A percentile compares a stretch with the other conserved stretches of the same genome.
Evolutionary conservation across 192 early-diverging fungal genomes (phyloP).

Genomic region (Haplosporangium gracile): DNA sequence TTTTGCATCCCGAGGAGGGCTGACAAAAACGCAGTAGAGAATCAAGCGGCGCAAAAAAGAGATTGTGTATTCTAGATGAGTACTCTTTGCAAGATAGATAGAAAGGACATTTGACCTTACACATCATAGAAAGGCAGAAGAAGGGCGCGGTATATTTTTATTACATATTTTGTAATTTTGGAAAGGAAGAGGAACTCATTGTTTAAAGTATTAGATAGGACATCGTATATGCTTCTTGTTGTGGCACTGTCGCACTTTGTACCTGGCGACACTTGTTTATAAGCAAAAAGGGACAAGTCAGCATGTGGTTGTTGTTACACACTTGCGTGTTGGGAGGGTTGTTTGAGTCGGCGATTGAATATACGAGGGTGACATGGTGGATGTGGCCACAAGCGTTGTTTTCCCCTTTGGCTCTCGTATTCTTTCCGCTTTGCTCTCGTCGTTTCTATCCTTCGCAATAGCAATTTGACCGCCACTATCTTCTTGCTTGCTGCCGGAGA

Average conservation of each 20-base stretch:
- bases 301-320: neutral
- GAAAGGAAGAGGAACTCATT: neutral
- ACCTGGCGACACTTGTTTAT: neutral
- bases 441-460: neutral
- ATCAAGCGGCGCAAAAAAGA: neutral
- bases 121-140: neutral
- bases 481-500: neutral
- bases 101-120: neutral
- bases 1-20: neutral
- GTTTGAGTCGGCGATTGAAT: constrained; percentile 1
- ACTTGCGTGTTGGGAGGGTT: neutral
- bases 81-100: neutral
- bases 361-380: neutral
- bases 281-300: neutral
- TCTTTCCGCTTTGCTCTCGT: neutral
- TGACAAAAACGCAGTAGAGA: constrained; percentile 9
- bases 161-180: neutral
- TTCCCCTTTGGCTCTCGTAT: neutral
- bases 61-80: neutral
- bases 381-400: neutral
- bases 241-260: neutral
- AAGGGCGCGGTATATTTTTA: neutral
- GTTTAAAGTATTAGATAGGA: neutral
- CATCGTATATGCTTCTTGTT: neutral
- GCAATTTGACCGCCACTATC: neutral